Evolutionary conservation across 768 basidiomycete genomes (phyloP), one percentile per base, ranked within the genome.

Genomic region (Harrya chromipes): DNA sequence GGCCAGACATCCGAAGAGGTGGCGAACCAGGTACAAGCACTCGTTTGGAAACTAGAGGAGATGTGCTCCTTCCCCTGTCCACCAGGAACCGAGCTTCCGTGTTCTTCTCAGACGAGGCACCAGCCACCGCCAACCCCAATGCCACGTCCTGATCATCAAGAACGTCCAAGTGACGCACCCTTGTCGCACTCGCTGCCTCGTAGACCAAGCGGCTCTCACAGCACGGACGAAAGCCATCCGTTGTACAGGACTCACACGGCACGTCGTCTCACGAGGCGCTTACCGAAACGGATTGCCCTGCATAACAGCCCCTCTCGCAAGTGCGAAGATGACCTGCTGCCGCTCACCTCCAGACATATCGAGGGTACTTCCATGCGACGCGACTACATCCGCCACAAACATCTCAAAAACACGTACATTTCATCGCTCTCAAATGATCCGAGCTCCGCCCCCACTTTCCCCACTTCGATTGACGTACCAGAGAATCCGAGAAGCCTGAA

Each of bases 1-100:
- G 69, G 71, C 11, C 70, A 70, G 56, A 59, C 60, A 4, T 16
- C 47, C 6, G 61, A 52, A 52, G 40, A 64, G 37, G 56, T 69
- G 19, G 55, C 57, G 4, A 20, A 42, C 24, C 47, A 56, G 21
- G 59, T 70, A 10, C 57, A 54, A 34, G 43, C 42, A 14, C 49
- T 67, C 42, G 36, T 70, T 4, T 23, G 33, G 35, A 55, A 47
- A 13, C 26, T 68, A 4, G 64, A 49, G 35, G 60, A 54, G 26
- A 55, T 59, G 33, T 47, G 19, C 38, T 40, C 24, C 29, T 14
- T 41, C 16, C n/a, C 52, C 10, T 24, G 34, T 5, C 4, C 33
- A 12, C 17, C 12, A 26, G 43, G 21, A 31, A 29, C 52, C 16
- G 44, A 21, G 1, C 37, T 46, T 26, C 37, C 43, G 8, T 7